Conservation (phyloP, 169 alveolate species). For the Amoebophrya sp. region DNA sequence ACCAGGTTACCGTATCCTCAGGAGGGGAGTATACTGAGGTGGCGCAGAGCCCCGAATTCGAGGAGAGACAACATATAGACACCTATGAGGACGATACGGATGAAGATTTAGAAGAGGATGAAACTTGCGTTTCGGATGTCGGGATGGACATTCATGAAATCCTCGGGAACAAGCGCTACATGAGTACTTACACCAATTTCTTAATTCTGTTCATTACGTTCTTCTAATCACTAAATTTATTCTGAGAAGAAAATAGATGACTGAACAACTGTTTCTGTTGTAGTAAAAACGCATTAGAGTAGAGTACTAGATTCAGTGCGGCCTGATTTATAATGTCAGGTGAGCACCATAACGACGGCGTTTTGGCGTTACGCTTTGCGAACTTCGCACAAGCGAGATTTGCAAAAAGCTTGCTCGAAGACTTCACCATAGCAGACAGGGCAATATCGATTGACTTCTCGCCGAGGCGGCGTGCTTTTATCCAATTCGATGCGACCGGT, state of each 20-base stretch:
- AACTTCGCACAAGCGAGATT: neutral
- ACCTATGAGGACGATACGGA: neutral
- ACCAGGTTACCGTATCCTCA: neutral
- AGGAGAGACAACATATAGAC: neutral
- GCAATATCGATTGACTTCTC: neutral
- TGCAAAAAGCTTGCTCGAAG: neutral
- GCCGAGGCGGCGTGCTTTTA: neutral
- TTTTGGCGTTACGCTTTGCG: neutral
- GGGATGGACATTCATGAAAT: neutral
- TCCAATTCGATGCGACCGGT: neutral
- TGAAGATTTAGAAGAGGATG: neutral
- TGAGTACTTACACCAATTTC: no score
- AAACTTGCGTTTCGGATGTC: neutral
- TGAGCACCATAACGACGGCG: conserved; percentile 18
- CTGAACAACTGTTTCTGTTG: no score
- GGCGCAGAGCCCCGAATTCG: neutral
- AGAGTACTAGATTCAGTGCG: no score
- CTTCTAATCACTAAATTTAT: no score
- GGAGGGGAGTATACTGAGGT: neutral
- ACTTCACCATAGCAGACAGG: neutral
- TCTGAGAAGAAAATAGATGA: no score
- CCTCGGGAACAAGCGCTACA: neutral
- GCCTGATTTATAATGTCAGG: no score
- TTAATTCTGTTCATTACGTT: no score
- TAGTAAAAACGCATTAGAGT: no score